Evolutionary conservation across 352 stramenopile genomes (phyloP), one percentile per base, ranked within the genome.

Genomic region (Phytophthora citrophthora): DNA sequence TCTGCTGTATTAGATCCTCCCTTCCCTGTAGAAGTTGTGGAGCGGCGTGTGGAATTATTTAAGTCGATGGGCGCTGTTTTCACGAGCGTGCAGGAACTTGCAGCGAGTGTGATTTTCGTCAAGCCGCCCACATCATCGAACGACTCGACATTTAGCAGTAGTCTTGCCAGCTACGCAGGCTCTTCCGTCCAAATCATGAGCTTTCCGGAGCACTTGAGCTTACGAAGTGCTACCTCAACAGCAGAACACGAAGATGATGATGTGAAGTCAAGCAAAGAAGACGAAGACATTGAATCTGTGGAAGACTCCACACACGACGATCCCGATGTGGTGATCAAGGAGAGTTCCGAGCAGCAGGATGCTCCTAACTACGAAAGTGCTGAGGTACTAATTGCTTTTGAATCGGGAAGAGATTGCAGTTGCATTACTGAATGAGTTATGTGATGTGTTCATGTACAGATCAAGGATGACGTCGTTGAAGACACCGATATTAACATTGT

Each of bases 91-190:
- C 86, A 94, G 61, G 86, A 94, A 46, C 75, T 96, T 10, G 86
- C 86, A 1, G 83, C 79, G 7, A 94, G 86, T 61, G 82, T 96
- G 24, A 89, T 96, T 61, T 94, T 94, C 45, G 84, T 86, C 1
- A 92, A 92, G 39, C 45, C 79, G 7, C 88, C 84, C n/a, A 72
- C 64, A 23, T 38, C 75, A 43, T 57, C 77, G 2, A 88, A 71
- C 41, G 79, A 91, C 39, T 75, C 69, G 10, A 74, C 77, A 13
- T 93, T 93, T 54, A 90, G 77, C 56, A 91, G 61, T 55, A 91
- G 71, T 5, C 69, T 93, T 18, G 81, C 81, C 0, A 84, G 70
- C 11, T 77, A 87, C 52, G 61, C 76, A 7, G 76, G 70, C 5
- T 85, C 79, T 11, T 86, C 67, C 6, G 50, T 83, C 15, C 79